A percentile compares a stretch with the other conserved stretches of the same genome.
phyloP scores from a whole-genome alignment of 202 grass and related monocot species.

The Brachypodium distachyon region DNA sequence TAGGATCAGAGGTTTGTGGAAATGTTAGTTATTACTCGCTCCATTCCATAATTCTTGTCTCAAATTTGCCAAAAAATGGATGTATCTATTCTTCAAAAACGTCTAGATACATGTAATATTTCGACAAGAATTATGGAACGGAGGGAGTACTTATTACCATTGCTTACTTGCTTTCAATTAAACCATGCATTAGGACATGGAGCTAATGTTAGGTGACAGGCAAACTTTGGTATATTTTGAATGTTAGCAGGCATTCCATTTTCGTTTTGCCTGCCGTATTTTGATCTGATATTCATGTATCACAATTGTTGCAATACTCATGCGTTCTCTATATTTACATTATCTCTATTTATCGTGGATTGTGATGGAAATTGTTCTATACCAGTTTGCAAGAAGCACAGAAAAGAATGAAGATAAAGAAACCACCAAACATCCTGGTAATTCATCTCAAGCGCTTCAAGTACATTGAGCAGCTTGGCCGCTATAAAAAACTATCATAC shows the following conservation, averaged over 20 bases:
- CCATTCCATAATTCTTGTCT: no score
- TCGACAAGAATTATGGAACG: no score
- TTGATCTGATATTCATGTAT: not conserved
- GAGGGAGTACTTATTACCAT: not conserved
- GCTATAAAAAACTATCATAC: slow-evolving; percentile 86
- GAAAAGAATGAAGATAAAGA: slow-evolving; percentile 99
- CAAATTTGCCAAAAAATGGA: no score
- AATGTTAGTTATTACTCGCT: slow-evolving; percentile 1
- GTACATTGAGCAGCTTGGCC: slow-evolving; percentile 88
- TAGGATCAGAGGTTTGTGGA: not conserved
- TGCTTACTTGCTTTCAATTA: not conserved
- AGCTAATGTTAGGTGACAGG: not conserved
- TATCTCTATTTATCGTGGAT: not conserved
- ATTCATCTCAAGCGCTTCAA: slow-evolving; percentile 99
- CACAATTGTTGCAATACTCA: not conserved
- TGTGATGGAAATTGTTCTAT: not conserved
- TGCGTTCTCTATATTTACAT: not conserved
- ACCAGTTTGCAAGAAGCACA: slow-evolving; percentile 94
- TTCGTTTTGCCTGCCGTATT: not conserved
- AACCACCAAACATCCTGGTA: slow-evolving; percentile 84
- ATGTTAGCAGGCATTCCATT: not conserved
- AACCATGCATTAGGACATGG: not conserved
- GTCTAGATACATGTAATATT: no score
- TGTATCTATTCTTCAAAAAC: no score
- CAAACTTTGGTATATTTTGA: not conserved